Conservation (phyloP, 2,329 filamentous ascomycete genomes). For the Catunica adiposa region DNA sequence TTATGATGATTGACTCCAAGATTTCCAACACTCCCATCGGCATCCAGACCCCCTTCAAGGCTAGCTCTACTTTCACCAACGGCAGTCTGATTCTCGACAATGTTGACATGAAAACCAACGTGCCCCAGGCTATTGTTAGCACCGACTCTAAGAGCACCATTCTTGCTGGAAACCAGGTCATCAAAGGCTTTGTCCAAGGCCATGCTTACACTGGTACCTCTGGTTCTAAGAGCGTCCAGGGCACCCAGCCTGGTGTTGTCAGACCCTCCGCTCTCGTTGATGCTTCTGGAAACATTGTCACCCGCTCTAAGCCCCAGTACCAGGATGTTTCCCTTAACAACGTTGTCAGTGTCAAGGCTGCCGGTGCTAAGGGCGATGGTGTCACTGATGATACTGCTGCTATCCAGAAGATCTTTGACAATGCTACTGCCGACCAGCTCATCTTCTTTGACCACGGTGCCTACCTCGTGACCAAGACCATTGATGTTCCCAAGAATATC, state of each 20-base stretch:
- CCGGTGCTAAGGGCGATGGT: constrained; percentile 78
- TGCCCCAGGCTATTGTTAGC: constrained; percentile 49
- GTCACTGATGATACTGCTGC: constrained; percentile 70
- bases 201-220: constrained; percentile 44
- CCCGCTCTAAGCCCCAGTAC: constrained; percentile 82
- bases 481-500: constrained; percentile 61
- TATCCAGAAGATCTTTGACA: constrained; percentile 64
- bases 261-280: constrained; percentile 55
- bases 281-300: constrained; percentile 50
- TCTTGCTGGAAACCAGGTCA: constrained; percentile 50
- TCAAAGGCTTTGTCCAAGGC: constrained; percentile 66
- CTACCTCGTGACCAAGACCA: constrained; percentile 52
- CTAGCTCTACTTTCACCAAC: constrained; percentile 47
- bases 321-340: constrained; percentile 44
- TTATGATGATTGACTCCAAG: constrained; percentile 66
- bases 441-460: constrained; percentile 63
- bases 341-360: constrained; percentile 70
- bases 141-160: constrained; percentile 39
- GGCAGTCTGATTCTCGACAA: constrained; percentile 78
- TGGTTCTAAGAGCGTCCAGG: constrained; percentile 41
- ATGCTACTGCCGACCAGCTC: constrained; percentile 43
- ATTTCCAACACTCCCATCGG: constrained; percentile 62
- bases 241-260: constrained; percentile 28
- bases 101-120: constrained; percentile 58
- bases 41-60: constrained; percentile 57